These are phyloP conservation scores for Lasiodiplodia sp. DNA, from an alignment of 2,329 filamentous ascomycete genomes.

Conservation along the genomic window DNA sequence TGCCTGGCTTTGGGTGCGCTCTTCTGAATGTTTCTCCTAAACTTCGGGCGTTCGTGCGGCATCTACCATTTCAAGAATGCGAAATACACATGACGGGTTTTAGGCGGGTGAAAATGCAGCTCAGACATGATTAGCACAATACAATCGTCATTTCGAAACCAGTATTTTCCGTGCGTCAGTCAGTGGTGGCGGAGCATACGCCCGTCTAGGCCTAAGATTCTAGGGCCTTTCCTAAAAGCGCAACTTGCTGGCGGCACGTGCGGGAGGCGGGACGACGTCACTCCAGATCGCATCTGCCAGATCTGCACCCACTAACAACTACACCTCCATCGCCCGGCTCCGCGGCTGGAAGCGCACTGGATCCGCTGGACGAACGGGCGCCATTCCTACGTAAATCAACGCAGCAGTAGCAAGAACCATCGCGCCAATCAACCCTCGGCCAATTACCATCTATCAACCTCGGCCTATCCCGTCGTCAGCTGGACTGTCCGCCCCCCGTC, in stretches of 20 bases:
- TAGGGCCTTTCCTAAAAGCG: background rate
- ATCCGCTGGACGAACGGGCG: background rate
- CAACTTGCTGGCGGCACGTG: conserved; percentile 6
- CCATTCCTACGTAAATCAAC: background rate
- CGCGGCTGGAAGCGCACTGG: background rate
- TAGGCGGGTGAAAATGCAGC: background rate
- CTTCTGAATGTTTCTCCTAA: background rate
- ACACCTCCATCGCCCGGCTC: background rate
- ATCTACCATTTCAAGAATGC: background rate
- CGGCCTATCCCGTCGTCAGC: background rate
- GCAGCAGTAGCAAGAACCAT: background rate
- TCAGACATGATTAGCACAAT: background rate
- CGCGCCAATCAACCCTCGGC: background rate
- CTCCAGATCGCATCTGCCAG: background rate
- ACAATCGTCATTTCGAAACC: background rate
- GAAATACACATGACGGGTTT: background rate
- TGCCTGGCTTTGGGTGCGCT: background rate
- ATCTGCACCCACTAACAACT: conserved; percentile 1
- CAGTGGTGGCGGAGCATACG: background rate
- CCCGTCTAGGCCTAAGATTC: background rate
- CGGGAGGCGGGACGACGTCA: conserved; percentile 10
- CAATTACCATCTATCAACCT: background rate
- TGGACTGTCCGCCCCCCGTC: background rate
- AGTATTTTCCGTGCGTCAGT: background rate
- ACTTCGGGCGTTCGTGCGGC: background rate